These are phyloP conservation scores for Russula sp. DNA, from an alignment of 768 basidiomycete genomes.

Conservation along the genomic window DNA sequence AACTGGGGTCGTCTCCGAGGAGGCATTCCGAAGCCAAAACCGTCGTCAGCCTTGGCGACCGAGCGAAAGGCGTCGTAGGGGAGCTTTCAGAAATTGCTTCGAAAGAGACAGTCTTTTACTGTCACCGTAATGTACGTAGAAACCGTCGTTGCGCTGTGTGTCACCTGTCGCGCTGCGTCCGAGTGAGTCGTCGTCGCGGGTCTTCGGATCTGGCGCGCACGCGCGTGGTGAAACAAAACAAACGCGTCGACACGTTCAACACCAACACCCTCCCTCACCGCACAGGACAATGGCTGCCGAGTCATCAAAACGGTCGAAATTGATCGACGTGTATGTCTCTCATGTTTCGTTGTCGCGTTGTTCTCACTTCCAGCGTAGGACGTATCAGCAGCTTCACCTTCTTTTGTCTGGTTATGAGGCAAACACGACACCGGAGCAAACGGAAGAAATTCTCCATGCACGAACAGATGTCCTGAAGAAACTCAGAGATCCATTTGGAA, in stretches of 20 bases:
- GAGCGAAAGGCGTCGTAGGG: background rate
- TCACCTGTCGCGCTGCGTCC: too few relatives aligned
- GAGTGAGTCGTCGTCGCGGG: background rate
- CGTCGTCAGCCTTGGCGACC: background rate
- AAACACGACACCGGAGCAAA: slow-evolving; percentile 48
- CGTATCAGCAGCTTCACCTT: slow-evolving; percentile 57
- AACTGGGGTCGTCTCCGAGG: slow-evolving; percentile 64
- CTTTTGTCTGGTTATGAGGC: slow-evolving; percentile 53
- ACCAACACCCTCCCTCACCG: background rate
- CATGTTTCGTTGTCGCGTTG: too few relatives aligned
- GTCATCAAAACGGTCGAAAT: slow-evolving; percentile 54
- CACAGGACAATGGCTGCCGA: slow-evolving; percentile 33
- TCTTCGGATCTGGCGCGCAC: background rate
- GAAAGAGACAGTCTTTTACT: too few relatives aligned
- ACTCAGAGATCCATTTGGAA: slow-evolving; percentile 58
- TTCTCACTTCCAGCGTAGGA: slow-evolving; percentile 33
- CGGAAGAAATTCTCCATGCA: slow-evolving; percentile 49
- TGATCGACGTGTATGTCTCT: slow-evolving; percentile 61
- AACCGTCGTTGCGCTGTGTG: too few relatives aligned
- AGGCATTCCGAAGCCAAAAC: slow-evolving; percentile 43
- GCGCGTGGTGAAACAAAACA: background rate
- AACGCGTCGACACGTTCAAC: slow-evolving; percentile 14
- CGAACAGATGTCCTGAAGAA: slow-evolving; percentile 52
- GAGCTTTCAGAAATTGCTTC: too few relatives aligned
- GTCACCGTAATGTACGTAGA: too few relatives aligned